phyloP scores from a whole-genome alignment of 164 flowering plant genomes.

The Cinnamomum micranthum region DNA sequence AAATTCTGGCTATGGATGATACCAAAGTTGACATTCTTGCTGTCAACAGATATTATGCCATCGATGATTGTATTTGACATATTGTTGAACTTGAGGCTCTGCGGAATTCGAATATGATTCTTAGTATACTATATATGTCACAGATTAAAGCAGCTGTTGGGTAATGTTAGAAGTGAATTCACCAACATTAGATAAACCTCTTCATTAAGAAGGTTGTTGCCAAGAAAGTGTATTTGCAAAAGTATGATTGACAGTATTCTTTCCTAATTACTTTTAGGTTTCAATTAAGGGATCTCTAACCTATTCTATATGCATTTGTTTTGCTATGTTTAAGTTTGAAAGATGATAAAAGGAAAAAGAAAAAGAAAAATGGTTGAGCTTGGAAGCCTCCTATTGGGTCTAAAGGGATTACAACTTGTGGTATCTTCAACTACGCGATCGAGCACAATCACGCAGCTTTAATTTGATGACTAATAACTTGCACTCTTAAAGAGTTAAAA shows the following conservation, averaged over 20 bases:
- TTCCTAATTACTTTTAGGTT: no score
- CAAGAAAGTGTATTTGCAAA: no score
- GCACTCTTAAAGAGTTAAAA: no score
- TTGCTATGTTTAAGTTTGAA: background rate
- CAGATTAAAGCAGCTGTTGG: background rate
- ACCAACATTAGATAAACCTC: background rate
- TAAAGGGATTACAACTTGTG: no score
- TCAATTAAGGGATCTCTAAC: background rate
- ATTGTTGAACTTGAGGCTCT: conserved; percentile 52
- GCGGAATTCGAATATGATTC: background rate
- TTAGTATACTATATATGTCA: background rate
- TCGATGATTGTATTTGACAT: conserved; percentile 36
- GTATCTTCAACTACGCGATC: no score
- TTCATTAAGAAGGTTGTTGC: background rate
- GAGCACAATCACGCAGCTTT: no score
- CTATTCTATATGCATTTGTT: background rate
- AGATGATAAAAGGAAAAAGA: background rate
- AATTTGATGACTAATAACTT: no score
- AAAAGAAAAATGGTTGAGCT: background rate
- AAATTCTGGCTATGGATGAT: conserved; percentile 42
- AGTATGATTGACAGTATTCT: no score
- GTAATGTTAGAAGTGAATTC: background rate
- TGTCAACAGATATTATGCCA: conserved; percentile 46
- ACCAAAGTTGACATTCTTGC: conserved; percentile 66
- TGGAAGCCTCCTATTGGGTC: no score